Base-by-base conservation (phyloP, 306 rosid genomes). In the Begonia fuchsioides region DNA sequence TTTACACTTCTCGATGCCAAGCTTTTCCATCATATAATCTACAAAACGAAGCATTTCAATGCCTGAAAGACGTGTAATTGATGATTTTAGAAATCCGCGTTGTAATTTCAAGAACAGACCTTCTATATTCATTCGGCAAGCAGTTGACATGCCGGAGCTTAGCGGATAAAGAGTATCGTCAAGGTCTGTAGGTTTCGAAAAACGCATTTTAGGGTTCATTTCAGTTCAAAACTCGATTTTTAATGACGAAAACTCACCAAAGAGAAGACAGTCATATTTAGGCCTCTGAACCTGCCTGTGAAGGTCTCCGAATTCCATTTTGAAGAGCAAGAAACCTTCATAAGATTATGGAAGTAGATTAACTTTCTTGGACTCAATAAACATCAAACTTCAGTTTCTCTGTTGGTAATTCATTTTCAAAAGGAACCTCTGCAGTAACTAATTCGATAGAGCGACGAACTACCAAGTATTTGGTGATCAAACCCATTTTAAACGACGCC, bases 111-210 rank as follows among this genome's bases (percentile, higher is more conserved):
- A 2, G 32, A 19, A 56, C 44, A 19, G 55, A 83, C 96, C 95
- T 72, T 81, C 77, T 53, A 88, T 88, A 17, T 83, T 88, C 44
- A 56, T 61, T 47, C 65, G 72, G 73, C 85, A 78, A 56, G 76
- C 65, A 52, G 62, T 61, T 43, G 93, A 85, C 49, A 88, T 43
- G 17, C 94, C 96, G 54, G 78, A 44, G 51, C 94, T 70, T 6
- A 78, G 61, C 13, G 94, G 93, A 64, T 88, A 88, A n/a, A 83
- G 73, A 56, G 96, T 88, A 49, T 88, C 96, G 76, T 88, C 96
- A 43, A 88, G 78, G 70, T 88, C 94, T 88, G 80, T 52, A 68
- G 6, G 39, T 44, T 45, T 15, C 11, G n/a, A n/a, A 9, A 49
- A 3, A 14, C 10, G 47, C 10, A 32, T 11, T 3, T 15, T 14